These are phyloP conservation scores for Pichia sporocuriosa DNA, from an alignment of 805 yeast species.

Conservation along the genomic window DNA sequence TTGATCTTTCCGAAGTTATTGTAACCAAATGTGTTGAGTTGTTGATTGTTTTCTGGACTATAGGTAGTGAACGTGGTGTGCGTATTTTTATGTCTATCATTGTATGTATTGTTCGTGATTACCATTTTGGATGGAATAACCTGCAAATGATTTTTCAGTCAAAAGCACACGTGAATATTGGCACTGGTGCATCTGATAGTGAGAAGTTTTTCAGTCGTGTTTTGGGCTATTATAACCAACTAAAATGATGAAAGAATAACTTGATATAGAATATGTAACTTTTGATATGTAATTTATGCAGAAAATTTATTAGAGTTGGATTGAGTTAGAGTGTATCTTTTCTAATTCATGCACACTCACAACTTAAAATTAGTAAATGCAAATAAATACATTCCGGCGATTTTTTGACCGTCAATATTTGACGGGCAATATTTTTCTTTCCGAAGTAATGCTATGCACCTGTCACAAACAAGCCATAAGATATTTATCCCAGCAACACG, in stretches of 20 bases:
- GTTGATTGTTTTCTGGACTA: slow-evolving; percentile 21
- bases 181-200: slow-evolving; percentile 16
- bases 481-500: too few species aligned
- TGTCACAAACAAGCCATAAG: too few species aligned
- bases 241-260: slow-evolving; percentile 13
- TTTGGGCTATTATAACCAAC: slow-evolving; percentile 21
- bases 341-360: too few species aligned
- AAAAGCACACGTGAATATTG: slow-evolving; percentile 14
- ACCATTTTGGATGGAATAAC: slow-evolving; percentile 44
- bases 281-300: too few species aligned
- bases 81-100: slow-evolving; percentile 30
- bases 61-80: slow-evolving; percentile 5
- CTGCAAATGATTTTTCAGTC: slow-evolving; percentile 22
- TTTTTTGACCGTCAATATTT: too few species aligned
- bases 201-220: slow-evolving; percentile 28
- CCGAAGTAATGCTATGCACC: too few species aligned
- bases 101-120: slow-evolving; percentile 37
- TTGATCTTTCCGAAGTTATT: slow-evolving; percentile 2
- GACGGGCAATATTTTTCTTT: too few species aligned
- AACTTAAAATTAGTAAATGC: too few species aligned
- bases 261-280: too few species aligned
- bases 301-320: too few species aligned
- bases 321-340: too few species aligned
- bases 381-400: too few species aligned
- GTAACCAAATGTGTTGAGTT: slow-evolving; percentile 17